Evolutionary conservation across 148 eudicot species (phyloP).

Genomic region (Bassia scoparia): DNA sequence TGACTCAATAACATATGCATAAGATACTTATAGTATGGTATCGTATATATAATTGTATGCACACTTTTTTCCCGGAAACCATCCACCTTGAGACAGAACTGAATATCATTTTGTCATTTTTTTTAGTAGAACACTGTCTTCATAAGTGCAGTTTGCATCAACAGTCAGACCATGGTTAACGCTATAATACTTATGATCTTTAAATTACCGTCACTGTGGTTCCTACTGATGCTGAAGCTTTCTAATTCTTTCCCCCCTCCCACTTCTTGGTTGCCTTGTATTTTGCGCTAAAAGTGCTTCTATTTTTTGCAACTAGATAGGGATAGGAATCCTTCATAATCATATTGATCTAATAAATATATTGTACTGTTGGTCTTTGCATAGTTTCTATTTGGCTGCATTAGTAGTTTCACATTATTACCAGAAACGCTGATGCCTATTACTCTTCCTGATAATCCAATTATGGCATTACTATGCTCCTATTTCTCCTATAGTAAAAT

Average conservation of each 20-base stretch:
- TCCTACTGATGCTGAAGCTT: not conserved
- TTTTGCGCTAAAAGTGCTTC: not conserved
- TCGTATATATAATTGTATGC: too few relatives aligned
- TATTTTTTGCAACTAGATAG: not conserved
- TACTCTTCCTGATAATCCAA: not conserved
- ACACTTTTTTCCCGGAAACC: too few relatives aligned
- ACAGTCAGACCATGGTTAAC: not conserved
- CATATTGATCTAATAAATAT: not conserved
- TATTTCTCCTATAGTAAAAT: not conserved
- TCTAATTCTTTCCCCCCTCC: not conserved
- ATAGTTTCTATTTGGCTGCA: not conserved
- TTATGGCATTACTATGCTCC: not conserved
- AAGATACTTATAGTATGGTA: too few relatives aligned
- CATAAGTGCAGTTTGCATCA: too few relatives aligned
- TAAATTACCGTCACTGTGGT: not conserved
- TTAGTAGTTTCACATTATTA: not conserved
- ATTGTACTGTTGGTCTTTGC: not conserved
- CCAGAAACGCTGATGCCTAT: not conserved
- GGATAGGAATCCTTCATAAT: not conserved
- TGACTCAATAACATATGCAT: too few relatives aligned
- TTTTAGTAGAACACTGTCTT: too few relatives aligned
- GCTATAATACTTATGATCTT: not conserved
- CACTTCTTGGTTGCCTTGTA: not conserved
- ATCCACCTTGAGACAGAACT: not conserved
- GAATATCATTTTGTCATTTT: too few relatives aligned